phyloP scores from a whole-genome alignment of 257 asterid genomes.

The Primulina eburnea region DNA sequence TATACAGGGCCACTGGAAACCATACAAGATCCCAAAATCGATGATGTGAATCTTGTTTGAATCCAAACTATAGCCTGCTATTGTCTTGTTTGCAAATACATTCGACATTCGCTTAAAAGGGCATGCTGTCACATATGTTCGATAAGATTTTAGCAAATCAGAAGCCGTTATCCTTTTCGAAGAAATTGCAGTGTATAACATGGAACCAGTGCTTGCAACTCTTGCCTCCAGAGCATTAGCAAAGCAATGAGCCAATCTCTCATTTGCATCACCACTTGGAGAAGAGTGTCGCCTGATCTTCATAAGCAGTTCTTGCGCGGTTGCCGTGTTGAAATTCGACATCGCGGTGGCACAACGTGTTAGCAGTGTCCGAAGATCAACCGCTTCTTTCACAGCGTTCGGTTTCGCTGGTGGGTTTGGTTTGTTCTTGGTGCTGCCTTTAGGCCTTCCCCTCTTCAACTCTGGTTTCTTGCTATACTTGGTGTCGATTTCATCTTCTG shows the following conservation, averaged over 20 bases:
- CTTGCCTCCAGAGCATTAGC: conserved; percentile 41
- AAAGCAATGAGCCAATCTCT: conserved; percentile 36
- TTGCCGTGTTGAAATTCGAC: conserved; percentile 27
- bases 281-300: conserved; percentile 33
- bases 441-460: conserved; percentile 45
- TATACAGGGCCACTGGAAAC: conserved; percentile 38
- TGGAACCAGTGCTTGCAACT: conserved; percentile 33
- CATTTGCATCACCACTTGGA: conserved; percentile 37
- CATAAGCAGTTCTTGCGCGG: conserved; percentile 31
- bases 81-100: conserved; percentile 32
- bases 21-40: conserved; percentile 34
- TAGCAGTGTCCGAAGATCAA: conserved; percentile 41
- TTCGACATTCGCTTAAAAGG: conserved; percentile 34
- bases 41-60: conserved; percentile 30
- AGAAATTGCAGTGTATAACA: conserved; percentile 14
- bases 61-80: conserved; percentile 22
- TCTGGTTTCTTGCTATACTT: conserved; percentile 32
- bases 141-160: conserved; percentile 38
- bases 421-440: conserved; percentile 37
- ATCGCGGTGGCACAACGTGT: conserved; percentile 56
- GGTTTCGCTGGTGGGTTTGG: not conserved
- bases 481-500: conserved; percentile 31
- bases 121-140: conserved; percentile 31
- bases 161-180: conserved; percentile 27
- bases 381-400: conserved; percentile 24